These are phyloP conservation scores for Tolypocladium amazonense DNA, from an alignment of 2,329 filamentous ascomycete species.

Conservation along the genomic window DNA sequence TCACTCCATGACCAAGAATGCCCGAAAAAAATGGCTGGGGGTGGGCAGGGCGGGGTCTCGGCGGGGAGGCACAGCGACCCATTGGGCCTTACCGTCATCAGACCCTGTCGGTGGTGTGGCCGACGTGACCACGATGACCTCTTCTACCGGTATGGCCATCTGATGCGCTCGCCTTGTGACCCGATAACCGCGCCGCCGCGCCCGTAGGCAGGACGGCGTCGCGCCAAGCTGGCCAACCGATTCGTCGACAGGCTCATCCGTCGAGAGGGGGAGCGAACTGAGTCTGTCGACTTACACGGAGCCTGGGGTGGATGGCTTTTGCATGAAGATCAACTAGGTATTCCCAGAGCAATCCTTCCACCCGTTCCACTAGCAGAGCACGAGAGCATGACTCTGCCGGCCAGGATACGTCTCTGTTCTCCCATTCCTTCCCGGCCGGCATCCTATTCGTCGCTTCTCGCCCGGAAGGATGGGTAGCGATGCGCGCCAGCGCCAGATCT, in stretches of 20 bases:
- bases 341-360: background rate
- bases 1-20: background rate
- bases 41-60: constrained; percentile 1
- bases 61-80: background rate
- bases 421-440: background rate
- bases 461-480: background rate
- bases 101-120: background rate
- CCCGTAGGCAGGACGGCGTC: background rate
- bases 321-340: background rate
- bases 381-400: background rate
- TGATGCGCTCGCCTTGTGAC: background rate
- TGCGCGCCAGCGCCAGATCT: background rate
- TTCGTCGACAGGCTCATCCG: background rate
- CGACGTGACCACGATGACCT: background rate
- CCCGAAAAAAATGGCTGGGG: constrained; percentile 3
- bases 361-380: background rate
- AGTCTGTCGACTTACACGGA: background rate
- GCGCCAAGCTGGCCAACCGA: background rate
- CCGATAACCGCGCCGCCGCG: background rate
- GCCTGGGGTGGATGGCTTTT: background rate
- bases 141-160: background rate
- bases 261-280: background rate
- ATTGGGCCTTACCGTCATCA: constrained; percentile 3
- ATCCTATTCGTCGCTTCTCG: background rate
- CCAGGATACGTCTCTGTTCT: background rate